phyloP scores from a whole-genome alignment of 192 early-diverging fungal genomes.

The Gamsiella multidivaricata region DNA sequence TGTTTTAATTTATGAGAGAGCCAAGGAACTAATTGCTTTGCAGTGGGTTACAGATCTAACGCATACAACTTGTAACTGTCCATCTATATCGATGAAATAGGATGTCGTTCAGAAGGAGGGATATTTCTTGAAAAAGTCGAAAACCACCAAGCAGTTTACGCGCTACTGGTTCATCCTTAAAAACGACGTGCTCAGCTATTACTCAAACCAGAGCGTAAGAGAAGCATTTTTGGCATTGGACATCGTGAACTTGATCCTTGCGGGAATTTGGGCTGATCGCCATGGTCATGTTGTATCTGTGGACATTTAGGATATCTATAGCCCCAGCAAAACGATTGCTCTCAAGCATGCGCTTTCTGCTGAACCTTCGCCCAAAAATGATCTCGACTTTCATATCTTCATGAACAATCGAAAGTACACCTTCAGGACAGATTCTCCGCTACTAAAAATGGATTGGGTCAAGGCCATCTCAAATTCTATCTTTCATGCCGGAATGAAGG shows the following conservation, averaged over 20 bases:
- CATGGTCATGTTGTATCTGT: not conserved
- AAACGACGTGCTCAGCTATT: slow-evolving; percentile 68
- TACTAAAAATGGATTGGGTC: slow-evolving; percentile 67
- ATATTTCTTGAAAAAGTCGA: slow-evolving; percentile 57
- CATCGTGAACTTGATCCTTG: not conserved
- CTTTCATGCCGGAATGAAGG: slow-evolving; percentile 67
- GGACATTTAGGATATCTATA: slow-evolving; percentile 64
- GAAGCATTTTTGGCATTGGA: not conserved
- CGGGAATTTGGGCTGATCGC: not conserved
- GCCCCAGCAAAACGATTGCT: slow-evolving; percentile 68
- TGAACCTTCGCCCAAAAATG: slow-evolving; percentile 49
- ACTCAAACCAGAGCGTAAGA: slow-evolving; percentile 61
- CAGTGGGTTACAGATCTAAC: not conserved
- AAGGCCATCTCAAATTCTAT: slow-evolving; percentile 66
- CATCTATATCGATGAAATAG: no score
- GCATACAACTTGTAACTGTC: no score
- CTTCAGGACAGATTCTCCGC: slow-evolving; percentile 69
- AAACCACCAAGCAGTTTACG: slow-evolving; percentile 51
- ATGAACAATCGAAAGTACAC: slow-evolving; percentile 63
- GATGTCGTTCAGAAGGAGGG: slow-evolving; percentile 66
- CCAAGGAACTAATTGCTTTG: not conserved
- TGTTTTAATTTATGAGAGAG: no score
- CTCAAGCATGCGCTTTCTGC: slow-evolving; percentile 69
- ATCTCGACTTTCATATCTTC: slow-evolving; percentile 59
- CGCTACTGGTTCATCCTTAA: slow-evolving; percentile 73